These are phyloP conservation scores for Aspergillus coremiiformis DNA, from an alignment of 495 filamentous ascomycete species.

Conservation along the genomic window DNA sequence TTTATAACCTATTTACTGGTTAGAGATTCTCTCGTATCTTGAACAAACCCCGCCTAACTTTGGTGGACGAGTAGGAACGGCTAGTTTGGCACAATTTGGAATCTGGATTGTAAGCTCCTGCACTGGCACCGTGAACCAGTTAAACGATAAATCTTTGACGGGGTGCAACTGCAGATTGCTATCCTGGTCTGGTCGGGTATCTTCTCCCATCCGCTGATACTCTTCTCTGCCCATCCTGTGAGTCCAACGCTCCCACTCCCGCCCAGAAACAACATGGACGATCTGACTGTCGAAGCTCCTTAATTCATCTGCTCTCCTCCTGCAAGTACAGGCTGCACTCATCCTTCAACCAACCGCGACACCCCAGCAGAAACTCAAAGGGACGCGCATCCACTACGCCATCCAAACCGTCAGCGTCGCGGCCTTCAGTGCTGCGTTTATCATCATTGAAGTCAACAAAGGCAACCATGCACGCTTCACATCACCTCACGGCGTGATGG, in stretches of 20 bases:
- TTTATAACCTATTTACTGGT: slow-evolving; percentile 74
- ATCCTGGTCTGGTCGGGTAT: slow-evolving; percentile 67
- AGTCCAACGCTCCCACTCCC: slow-evolving; percentile 11
- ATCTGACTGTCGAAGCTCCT: slow-evolving; percentile 46
- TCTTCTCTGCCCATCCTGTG: slow-evolving; percentile 82
- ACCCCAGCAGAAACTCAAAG: slow-evolving; percentile 59
- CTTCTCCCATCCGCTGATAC: slow-evolving; percentile 54
- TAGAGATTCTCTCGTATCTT: slow-evolving; percentile 10
- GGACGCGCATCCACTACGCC: slow-evolving; percentile 59
- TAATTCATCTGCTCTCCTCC: slow-evolving; percentile 64
- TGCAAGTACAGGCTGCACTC: slow-evolving; percentile 71
- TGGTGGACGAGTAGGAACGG: too few species aligned
- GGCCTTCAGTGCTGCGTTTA: slow-evolving; percentile 56
- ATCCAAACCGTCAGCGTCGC: slow-evolving; percentile 58
- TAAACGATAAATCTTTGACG: slow-evolving; percentile 6
- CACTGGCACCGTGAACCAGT: not conserved
- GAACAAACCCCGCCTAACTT: too few species aligned
- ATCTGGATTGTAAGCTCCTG: slow-evolving; percentile 51
- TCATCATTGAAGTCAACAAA: slow-evolving; percentile 82
- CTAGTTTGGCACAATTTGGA: slow-evolving; percentile 57
- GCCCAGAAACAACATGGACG: not conserved
- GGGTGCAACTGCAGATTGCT: slow-evolving; percentile 46
- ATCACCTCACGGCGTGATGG: slow-evolving; percentile 71
- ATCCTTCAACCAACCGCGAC: slow-evolving; percentile 84
- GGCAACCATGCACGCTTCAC: slow-evolving; percentile 61